A percentile compares a stretch with the other conserved stretches of the same genome.
Evolutionary conservation across 1,284 basidiomycete genomes (phyloP).

Genomic region (Leucoagaricus sp.): DNA sequence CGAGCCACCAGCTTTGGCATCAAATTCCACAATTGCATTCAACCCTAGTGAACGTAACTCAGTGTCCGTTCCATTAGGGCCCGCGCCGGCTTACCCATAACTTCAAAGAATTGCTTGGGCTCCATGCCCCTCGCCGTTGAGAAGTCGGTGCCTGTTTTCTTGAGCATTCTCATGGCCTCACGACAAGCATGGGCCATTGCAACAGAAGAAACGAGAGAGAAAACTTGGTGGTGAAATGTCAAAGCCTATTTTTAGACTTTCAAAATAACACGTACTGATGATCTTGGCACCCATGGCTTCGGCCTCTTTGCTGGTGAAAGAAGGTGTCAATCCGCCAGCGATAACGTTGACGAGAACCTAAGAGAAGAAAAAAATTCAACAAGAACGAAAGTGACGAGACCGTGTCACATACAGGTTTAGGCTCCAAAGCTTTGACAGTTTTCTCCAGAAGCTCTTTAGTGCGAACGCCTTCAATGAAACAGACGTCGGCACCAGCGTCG

Average conservation of each 20-base stretch:
- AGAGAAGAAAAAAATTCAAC: constrained; percentile 1
- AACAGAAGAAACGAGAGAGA: constrained; percentile 25
- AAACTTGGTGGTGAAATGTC: constrained; percentile 17
- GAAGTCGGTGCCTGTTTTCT: constrained; percentile 74
- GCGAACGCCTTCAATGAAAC: constrained; percentile 83
- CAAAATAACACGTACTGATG: constrained; percentile 22
- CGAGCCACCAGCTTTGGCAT: constrained; percentile 56
- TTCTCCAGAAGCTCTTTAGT: constrained; percentile 64
- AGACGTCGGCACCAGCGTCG: constrained; percentile 79
- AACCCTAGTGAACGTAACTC: constrained; percentile 39
- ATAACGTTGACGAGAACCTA: constrained; percentile 24
- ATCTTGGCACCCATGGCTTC: constrained; percentile 28
- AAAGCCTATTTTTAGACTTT: neutral
- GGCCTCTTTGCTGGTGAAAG: constrained; percentile 25
- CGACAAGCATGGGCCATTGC: constrained; percentile 55
- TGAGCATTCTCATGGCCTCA: constrained; percentile 68
- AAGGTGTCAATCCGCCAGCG: constrained; percentile 27
- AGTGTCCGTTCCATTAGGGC: neutral
- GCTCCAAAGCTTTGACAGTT: constrained; percentile 66
- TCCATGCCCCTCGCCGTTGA: constrained; percentile 71
- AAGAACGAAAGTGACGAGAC: neutral
- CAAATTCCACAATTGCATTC: constrained; percentile 52
- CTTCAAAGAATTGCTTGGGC: constrained; percentile 72
- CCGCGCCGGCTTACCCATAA: constrained; percentile 48
- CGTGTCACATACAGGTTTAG: constrained; percentile 53